A percentile compares a stretch with the other conserved stretches of the same genome.
Conservation (phyloP, 768 basidiomycete species). For the Amyloporia xantha region DNA sequence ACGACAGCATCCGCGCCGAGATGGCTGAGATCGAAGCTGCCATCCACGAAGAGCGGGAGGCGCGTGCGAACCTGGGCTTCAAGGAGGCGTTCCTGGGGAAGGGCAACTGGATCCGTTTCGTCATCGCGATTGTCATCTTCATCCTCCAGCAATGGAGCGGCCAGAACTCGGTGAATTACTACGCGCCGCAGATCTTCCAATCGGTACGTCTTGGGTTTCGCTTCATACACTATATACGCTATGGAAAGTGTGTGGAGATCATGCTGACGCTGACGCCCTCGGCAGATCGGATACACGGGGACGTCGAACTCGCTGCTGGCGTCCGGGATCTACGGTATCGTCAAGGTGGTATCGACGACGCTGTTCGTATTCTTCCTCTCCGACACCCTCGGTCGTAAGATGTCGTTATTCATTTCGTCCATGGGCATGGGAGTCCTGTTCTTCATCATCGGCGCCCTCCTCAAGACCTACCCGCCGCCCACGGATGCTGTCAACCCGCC, state of each 20-base stretch:
- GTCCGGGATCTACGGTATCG: constrained; percentile 61
- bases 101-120: constrained; percentile 76
- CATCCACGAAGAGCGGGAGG: constrained; percentile 64
- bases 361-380: constrained; percentile 64
- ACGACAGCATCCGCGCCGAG: constrained; percentile 46
- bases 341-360: constrained; percentile 62
- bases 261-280: constrained; percentile 1
- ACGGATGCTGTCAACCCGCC: constrained; percentile 28
- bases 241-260: no score
- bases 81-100: constrained; percentile 74
- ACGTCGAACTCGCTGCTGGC: constrained; percentile 58
- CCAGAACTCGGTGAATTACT: constrained; percentile 75
- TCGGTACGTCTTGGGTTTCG: constrained; percentile 34
- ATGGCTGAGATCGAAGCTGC: constrained; percentile 80
- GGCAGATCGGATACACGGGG: constrained; percentile 59
- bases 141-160: constrained; percentile 79
- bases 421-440: constrained; percentile 75
- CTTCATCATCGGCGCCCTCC: constrained; percentile 79
- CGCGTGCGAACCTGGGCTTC: constrained; percentile 53
- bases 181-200: constrained; percentile 67
- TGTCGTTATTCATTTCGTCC: constrained; percentile 65
- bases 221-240: no score
- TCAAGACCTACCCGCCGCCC: constrained; percentile 68
- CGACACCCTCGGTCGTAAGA: constrained; percentile 62
- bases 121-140: constrained; percentile 80